These are phyloP conservation scores for Podospora conica DNA, from an alignment of 495 filamentous ascomycete genomes.

Conservation along the genomic window DNA sequence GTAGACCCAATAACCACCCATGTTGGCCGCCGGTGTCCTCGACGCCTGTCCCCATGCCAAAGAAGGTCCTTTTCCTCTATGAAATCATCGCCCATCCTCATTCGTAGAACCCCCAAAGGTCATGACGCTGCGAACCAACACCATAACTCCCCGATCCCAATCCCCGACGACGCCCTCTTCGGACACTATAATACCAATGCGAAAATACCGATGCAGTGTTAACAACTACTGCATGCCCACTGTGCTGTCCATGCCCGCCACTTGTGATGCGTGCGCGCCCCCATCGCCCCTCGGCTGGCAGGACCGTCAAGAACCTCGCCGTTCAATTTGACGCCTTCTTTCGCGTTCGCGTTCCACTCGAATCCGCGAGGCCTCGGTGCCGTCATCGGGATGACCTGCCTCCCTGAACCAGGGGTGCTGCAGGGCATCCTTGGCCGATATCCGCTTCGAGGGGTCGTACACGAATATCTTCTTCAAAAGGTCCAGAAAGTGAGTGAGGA, in stretches of 20 bases:
- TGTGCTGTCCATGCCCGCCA: no score
- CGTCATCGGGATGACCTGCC: constrained; percentile 71
- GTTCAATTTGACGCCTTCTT: constrained; percentile 3
- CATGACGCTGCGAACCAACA: constrained; percentile 6
- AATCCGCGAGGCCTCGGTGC: constrained; percentile 84
- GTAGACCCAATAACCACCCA: not conserved
- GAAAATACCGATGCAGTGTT: not conserved
- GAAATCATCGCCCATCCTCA: constrained; percentile 10
- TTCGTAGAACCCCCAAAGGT: constrained; percentile 8
- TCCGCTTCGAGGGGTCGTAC: constrained; percentile 84
- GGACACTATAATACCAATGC: not conserved
- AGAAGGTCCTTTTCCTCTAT: constrained; percentile 15
- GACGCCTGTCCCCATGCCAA: not conserved
- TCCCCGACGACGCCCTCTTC: not conserved
- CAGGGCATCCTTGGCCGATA: constrained; percentile 86
- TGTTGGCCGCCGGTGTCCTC: not conserved
- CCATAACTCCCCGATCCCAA: constrained; percentile 4
- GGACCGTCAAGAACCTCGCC: constrained; percentile 7
- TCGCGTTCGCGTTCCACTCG: constrained; percentile 46
- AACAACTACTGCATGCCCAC: no score
- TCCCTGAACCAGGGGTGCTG: constrained; percentile 95
- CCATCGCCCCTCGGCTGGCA: no score
- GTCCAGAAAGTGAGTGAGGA: constrained; percentile 82
- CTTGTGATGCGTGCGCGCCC: no score
- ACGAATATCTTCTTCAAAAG: constrained; percentile 86